Evolutionary conservation across 169 alveolate genomes (phyloP).

Genomic region (Theileria equi): DNA sequence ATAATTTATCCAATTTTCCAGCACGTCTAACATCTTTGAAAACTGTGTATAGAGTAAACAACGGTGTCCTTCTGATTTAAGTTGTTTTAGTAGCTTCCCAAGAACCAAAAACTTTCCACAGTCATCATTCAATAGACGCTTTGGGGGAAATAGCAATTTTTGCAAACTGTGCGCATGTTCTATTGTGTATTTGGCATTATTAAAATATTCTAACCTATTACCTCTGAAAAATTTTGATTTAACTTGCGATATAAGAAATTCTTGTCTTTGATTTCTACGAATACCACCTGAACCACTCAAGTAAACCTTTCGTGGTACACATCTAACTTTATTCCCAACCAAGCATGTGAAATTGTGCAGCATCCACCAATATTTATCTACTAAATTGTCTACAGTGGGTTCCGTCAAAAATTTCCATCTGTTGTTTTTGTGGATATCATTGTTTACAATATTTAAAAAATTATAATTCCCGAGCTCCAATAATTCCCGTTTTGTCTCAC

Average conservation of each 20-base stretch:
- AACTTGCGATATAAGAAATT: conserved; percentile 10
- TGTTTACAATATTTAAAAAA: no score
- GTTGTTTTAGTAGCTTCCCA: conserved; percentile 81
- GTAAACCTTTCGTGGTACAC: conserved; percentile 44
- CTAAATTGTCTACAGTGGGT: conserved; percentile 45
- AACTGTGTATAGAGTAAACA: conserved; percentile 95
- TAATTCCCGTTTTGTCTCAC: no score
- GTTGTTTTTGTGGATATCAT: no score
- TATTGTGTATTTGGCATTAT: conserved; percentile 7
- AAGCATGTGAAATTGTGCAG: conserved; percentile 29
- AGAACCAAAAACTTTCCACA: conserved; percentile 92
- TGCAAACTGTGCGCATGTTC: conserved; percentile 47
- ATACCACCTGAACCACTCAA: conserved; percentile 35
- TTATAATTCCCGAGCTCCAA: no score
- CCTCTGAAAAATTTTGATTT: conserved; percentile 9
- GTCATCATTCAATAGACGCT: conserved; percentile 84
- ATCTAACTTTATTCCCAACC: conserved; percentile 7
- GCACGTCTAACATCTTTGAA: conserved; percentile 95
- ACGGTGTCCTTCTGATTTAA: conserved; percentile 89
- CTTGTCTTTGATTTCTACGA: conserved; percentile 10
- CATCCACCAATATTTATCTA: conserved; percentile 45
- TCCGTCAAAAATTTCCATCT: background rate
- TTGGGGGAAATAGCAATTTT: conserved; percentile 75
- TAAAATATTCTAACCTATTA: conserved; percentile 9
- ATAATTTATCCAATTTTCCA: conserved; percentile 91